Evolutionary conservation across 495 filamentous ascomycete genomes (phyloP), one percentile per base, ranked within the genome.

Genomic region (Lindgomyces ingoldianus): DNA sequence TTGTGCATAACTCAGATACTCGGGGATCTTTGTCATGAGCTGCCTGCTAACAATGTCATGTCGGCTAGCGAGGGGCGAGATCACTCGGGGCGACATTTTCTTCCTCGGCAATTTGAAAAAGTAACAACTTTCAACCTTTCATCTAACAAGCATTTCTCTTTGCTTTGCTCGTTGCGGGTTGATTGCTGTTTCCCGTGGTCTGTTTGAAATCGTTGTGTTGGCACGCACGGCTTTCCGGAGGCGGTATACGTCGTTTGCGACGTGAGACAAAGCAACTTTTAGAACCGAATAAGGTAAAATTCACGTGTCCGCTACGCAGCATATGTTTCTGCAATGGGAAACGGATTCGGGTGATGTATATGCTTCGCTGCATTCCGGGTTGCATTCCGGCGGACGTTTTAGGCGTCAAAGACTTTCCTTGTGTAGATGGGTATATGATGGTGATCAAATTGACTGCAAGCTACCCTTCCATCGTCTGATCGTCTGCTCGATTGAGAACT

Each of bases 241-340:
- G 33, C 33, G 33, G 33, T 39, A 14, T 6, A n/a, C n/a, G 33
- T 6, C 6, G 33, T 39, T 39, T 39, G 6, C 33, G 14, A 14
- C 6, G 33, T 14, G 33, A 39, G 14, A 39, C 33, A 39, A 39
- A 39, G 33, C 6, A n/a, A n/a, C n/a, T n/a, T n/a, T n/a, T n/a
- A 21, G 21, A 56, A 54, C 36, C 26, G 29, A 56, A 46, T 42
- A 11, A 25, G 4, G 16, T 16, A 22, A 53, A 36, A 50, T 50
- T 41, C 52, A 29, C 51, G 52, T 51, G 52, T 64, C 60, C 52
- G 60, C 41, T 25, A 25, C 52, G 52, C 60, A 22, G 42, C n/a
- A n/a, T n/a, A n/a, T n/a, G n/a, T n/a, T 16, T 48, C 8, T 18
- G 19, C 26, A 11, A 36, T 1, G n/a, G n/a, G 27, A 50, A 57